Base-by-base conservation (phyloP, 352 stramenopile species). In the Phytophthora fragariaefolia region DNA sequence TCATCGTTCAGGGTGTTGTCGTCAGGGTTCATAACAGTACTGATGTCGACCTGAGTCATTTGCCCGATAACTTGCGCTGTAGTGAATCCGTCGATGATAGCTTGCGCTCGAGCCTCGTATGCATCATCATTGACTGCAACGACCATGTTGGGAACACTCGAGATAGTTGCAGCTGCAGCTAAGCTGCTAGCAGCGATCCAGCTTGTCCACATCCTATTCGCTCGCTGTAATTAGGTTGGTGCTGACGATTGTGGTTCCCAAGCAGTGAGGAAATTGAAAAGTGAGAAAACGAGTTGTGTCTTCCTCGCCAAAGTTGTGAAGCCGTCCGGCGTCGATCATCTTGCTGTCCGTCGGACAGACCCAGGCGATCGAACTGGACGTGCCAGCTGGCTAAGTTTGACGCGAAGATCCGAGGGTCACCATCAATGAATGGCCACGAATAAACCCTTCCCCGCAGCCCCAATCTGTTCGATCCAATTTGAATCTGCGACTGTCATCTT, bases 41-140 rank as follows among this genome's bases (percentile, higher is more conserved):
- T 85, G 46, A 97, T 83, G 54, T 97, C 89, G 27, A 97, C 77
- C 69, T 97, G 91, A 8, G 87, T 90, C 89, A 97, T 96, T 62
- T 97, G 90, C 2, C 89, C 89, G 26, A 97, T 69, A 54, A 88
- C 77, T 24, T 89, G 56, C 3, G 49, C 47, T 12, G 43, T 71
- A 4, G 48, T 47, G 56, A 71, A 66, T 22, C 48, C n/a, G 9
- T 55, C 49, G 23, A 71, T 57, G 17, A 71, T 67, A 15, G 46
- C 15, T 43, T 71, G 56, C 1, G 63, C 55, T 40, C 50, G 45
- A 2, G 40, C 55, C 4, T 69, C 61, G 27, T 49, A 70, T 8
- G 30, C 48, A 13, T 51, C 63, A n/a, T 50, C 57, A 9, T 62
- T 60, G 56, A 49, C 48, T 2, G 30, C 30, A 9, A 13, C 30